A percentile compares a stretch with the other conserved stretches of the same genome.
Conservation (phyloP, 2,329 filamentous ascomycete genomes). For the Myriosclerotinia scirpicola region DNA sequence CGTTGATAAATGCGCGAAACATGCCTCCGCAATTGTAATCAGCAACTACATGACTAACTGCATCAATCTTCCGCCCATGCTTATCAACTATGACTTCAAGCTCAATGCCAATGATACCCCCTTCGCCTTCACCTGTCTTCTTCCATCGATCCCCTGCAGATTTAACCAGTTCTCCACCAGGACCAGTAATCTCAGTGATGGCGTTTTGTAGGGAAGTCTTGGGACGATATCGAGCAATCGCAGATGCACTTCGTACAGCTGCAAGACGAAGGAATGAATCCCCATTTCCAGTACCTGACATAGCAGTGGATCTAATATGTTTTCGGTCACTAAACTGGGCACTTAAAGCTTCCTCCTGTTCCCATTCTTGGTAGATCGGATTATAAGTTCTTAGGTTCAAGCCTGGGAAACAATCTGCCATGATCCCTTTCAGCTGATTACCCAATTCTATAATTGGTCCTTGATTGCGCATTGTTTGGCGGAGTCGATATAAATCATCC, state of each 20-base stretch:
- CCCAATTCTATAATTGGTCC: conserved; percentile 45
- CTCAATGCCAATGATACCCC: conserved; percentile 83
- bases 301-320: conserved; percentile 46
- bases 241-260: conserved; percentile 70
- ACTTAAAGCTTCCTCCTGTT: conserved; percentile 33
- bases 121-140: conserved; percentile 74
- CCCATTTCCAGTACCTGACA: conserved; percentile 84
- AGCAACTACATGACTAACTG: conserved; percentile 59
- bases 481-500: conserved; percentile 41
- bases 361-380: conserved; percentile 11
- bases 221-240: conserved; percentile 65
- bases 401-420: conserved; percentile 60
- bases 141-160: conserved; percentile 75
- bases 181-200: conserved; percentile 65
- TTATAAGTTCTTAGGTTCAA: conserved; percentile 42
- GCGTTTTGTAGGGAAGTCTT: conserved; percentile 54
- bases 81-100: conserved; percentile 51
- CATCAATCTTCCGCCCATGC: conserved; percentile 41
- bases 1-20: conserved; percentile 77
- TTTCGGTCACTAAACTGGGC: conserved; percentile 27
- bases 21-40: conserved; percentile 87
- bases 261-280: conserved; percentile 78
- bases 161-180: conserved; percentile 68
- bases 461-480: conserved; percentile 26
- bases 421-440: conserved; percentile 47